Evolutionary conservation across 1,284 basidiomycete species (phyloP).

Genomic region (Ustilago xerochloae): DNA sequence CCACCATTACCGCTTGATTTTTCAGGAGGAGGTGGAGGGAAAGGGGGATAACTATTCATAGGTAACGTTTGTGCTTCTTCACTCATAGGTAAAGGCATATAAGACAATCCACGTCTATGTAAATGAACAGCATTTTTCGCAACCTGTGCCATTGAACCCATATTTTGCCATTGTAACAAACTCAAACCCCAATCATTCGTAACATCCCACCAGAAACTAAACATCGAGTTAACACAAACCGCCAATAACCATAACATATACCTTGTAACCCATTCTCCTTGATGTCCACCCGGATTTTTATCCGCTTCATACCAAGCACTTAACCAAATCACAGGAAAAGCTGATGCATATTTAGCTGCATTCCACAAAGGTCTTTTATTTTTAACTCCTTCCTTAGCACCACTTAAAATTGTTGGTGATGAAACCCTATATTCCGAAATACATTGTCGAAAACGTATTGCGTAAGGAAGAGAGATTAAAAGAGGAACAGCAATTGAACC

Average conservation of each 20-base stretch:
- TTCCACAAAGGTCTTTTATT: conserved; percentile 79
- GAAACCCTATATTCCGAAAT: conserved; percentile 78
- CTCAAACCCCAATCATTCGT: conserved; percentile 97
- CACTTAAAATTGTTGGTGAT: conserved; percentile 44
- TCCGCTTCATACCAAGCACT: conserved; percentile 53
- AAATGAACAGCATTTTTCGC: conserved; percentile 25
- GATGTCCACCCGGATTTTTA: conserved; percentile 12
- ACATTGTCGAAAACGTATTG: conserved; percentile 92
- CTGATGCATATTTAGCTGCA: conserved; percentile 93
- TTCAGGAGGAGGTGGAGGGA: not conserved
- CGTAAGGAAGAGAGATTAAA: conserved; percentile 90
- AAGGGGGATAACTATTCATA: conserved; percentile 10
- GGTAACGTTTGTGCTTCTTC: conserved; percentile 21
- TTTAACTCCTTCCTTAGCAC: conserved; percentile 57
- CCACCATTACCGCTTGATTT: not conserved
- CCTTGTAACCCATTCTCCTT: conserved; percentile 19
- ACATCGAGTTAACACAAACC: conserved; percentile 88
- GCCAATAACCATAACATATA: conserved; percentile 75
- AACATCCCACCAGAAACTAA: conserved; percentile 99
- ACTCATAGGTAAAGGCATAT: conserved; percentile 25
- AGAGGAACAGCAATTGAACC: conserved; percentile 75
- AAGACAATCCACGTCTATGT: conserved; percentile 30
- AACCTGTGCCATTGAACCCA: conserved; percentile 21
- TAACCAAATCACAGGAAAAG: conserved; percentile 92
- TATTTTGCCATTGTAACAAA: conserved; percentile 72